Conservation (phyloP, 805 yeast genomes). For the Starmerella tilneyi region DNA sequence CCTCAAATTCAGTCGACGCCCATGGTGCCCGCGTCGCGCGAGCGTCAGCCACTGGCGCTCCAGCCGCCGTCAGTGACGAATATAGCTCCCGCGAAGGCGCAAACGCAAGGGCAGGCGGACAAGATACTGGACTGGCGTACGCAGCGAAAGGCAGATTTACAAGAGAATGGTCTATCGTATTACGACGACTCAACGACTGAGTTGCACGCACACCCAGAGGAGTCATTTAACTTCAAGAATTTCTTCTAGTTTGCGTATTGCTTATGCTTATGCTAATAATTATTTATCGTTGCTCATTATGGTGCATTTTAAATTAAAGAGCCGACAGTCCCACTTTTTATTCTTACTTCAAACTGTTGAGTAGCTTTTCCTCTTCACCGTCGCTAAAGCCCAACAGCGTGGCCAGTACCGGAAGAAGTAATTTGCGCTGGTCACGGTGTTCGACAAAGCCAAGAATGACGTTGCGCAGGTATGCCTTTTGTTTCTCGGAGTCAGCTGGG, state of each 20-base stretch:
- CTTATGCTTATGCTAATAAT: background rate
- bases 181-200: slow-evolving; percentile 5
- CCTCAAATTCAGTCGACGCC: slow-evolving; percentile 1
- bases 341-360: slow-evolving; percentile 35
- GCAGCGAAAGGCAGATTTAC: slow-evolving; percentile 1
- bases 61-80: background rate
- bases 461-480: slow-evolving; percentile 72
- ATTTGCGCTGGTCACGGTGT: slow-evolving; percentile 82
- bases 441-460: slow-evolving; percentile 86
- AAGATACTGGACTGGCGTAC: slow-evolving; percentile 1
- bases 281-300: slow-evolving; percentile 5
- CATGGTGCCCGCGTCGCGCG: background rate
- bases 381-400: slow-evolving; percentile 58
- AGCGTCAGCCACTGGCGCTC: background rate
- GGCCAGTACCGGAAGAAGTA: slow-evolving; percentile 74
- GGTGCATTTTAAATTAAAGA: too few species aligned
- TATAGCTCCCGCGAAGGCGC: too few species aligned
- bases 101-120: background rate
- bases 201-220: background rate
- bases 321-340: too few species aligned
- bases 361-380: slow-evolving; percentile 64
- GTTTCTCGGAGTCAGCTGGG: slow-evolving; percentile 30
- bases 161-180: slow-evolving; percentile 4
- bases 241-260: background rate
- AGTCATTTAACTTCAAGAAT: background rate